Conservation (phyloP, 2,329 filamentous ascomycete genomes). For the Venturia asperata region DNA sequence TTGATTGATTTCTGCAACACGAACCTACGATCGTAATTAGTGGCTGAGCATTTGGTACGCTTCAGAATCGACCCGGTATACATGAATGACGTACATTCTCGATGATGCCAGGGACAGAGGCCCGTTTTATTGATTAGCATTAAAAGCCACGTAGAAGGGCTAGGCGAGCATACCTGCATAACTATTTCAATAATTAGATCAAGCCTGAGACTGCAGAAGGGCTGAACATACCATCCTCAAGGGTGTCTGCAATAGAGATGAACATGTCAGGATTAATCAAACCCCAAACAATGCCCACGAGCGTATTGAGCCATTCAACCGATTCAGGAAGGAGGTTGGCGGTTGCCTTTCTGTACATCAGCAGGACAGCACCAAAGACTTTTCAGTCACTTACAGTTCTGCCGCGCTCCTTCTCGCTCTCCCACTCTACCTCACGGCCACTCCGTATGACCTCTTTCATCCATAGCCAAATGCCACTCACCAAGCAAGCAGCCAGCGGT, state of each 20-base stretch:
- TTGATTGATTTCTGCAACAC: conserved; percentile 90
- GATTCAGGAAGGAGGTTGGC: conserved; percentile 88
- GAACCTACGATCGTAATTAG: conserved; percentile 27
- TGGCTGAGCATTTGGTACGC: conserved; percentile 66
- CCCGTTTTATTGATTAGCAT: conserved; percentile 30
- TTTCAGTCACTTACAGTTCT: conserved; percentile 52
- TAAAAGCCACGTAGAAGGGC: neutral
- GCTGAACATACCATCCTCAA: conserved; percentile 69
- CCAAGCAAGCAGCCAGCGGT: conserved; percentile 62
- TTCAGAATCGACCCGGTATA: conserved; percentile 40
- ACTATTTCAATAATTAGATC: too few species aligned
- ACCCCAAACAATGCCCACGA: conserved; percentile 78
- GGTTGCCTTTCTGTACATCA: conserved; percentile 51
- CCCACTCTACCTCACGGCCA: conserved; percentile 80
- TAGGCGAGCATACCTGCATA: too few species aligned
- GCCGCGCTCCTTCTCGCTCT: conserved; percentile 75
- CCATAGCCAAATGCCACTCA: conserved; percentile 81
- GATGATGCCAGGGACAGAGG: conserved; percentile 81
- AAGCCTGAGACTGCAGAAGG: neutral
- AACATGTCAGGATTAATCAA: conserved; percentile 96
- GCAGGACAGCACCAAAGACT: neutral
- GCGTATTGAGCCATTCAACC: conserved; percentile 88
- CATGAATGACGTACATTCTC: conserved; percentile 59
- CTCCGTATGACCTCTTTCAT: conserved; percentile 77
- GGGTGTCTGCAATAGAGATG: conserved; percentile 78